Conservation (phyloP, 2,329 filamentous ascomycete species). For the Teratosphaeria destructans region DNA sequence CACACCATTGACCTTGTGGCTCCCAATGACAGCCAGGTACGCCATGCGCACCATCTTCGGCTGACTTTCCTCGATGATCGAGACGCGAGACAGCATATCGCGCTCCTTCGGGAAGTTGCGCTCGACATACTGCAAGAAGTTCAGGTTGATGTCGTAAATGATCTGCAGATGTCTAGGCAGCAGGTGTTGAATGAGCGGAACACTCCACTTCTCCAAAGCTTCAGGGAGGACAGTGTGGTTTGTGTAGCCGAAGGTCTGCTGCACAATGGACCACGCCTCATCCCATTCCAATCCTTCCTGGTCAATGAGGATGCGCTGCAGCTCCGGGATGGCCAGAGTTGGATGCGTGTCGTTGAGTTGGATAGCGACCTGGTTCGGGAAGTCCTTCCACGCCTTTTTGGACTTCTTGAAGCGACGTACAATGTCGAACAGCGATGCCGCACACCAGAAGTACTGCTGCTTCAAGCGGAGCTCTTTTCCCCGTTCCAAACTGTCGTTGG, state of each 20-base stretch:
- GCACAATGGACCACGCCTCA: conserved; percentile 66
- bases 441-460: conserved; percentile 99
- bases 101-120: conserved; percentile 81
- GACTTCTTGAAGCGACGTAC: conserved; percentile 97
- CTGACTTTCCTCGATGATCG: conserved; percentile 92
- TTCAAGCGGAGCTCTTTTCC: conserved; percentile 96
- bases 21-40: conserved; percentile 85
- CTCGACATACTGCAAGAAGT: conserved; percentile 85
- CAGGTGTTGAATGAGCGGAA: conserved; percentile 81
- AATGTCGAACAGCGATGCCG: conserved; percentile 91
- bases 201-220: conserved; percentile 96
- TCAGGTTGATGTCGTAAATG: conserved; percentile 95
- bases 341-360: conserved; percentile 98
- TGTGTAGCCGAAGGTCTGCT: conserved; percentile 77
- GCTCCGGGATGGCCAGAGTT: conserved; percentile 87
- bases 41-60: conserved; percentile 99
- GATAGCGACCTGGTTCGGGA: conserved; percentile 89
- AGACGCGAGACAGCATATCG: conserved; percentile 77
- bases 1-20: conserved; percentile 98
- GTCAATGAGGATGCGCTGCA: conserved; percentile 86
- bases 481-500: conserved; percentile 91
- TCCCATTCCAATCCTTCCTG: conserved; percentile 89
- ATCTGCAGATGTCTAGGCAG: conserved; percentile 88
- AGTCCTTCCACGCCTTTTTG: conserved; percentile 80
- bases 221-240: conserved; percentile 98